Evolutionary conservation across 1,284 basidiomycete genomes (phyloP), one percentile per base, ranked within the genome.

Genomic region (Hypsizygus ulmarius): DNA sequence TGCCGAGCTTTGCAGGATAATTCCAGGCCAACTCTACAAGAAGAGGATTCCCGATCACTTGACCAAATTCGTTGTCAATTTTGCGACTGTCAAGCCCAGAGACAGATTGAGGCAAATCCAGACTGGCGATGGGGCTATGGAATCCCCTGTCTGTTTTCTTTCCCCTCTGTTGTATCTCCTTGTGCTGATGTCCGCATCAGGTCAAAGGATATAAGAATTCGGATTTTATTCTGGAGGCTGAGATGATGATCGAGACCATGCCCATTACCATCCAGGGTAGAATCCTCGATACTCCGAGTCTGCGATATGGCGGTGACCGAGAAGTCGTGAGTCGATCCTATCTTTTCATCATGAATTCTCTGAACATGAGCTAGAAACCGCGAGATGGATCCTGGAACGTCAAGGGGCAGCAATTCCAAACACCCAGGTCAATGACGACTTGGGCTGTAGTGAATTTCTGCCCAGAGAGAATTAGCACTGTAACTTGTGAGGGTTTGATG

Each of bases 41-140:
- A 45, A 36, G 32, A 43, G 19, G 34, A 35, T 51, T 4, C 45
- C 45, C 12, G 49, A 51, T 32, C 39, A 51, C 36, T 43, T 51
- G 16, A 51, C 52, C 9, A 54, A 51, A 15, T 45, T 33, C 16
- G 51, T 54, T 49, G 49, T 54, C 3, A 49, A 51, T 29, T 54
- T 51, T 30, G 49, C 52, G 27, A 51, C 52, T 38, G 42, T 48
- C 4, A 51, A 45, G 16, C 49, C 46, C 12, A 39, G 8, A 15
- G 49, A 54, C 28, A 43, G 51, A 27, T 37, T 53, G 37, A 25
- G 32, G 12, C 49, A 54, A 37, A 54, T 51, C 6, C 16, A 28
- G 14, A 39, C 40, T 3, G 52, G 45, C 19, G 21, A 47, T 18
- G 29, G 16, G 28, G 52, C 45, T 27, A 27, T 38, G 21, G 45